Evolutionary conservation across 306 rosid species (phyloP).

Genomic region (Vigna trinervia): DNA sequence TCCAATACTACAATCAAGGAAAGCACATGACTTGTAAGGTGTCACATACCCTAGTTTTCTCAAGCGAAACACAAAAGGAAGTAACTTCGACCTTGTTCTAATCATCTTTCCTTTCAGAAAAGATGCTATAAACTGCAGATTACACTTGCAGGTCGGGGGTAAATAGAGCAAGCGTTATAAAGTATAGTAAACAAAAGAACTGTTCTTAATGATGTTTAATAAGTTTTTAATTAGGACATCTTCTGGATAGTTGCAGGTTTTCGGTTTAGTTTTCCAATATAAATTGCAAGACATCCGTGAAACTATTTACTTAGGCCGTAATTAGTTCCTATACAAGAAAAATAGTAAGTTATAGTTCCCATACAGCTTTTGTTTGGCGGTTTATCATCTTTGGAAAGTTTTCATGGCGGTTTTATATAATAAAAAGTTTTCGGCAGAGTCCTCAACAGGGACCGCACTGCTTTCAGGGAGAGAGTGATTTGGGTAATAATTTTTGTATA

Average conservation of each 20-base stretch:
- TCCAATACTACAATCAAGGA: conserved; percentile 14
- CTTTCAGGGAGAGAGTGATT: too few relatives aligned
- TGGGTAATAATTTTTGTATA: neutral
- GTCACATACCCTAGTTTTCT: conserved; percentile 4
- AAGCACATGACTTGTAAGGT: conserved; percentile 26
- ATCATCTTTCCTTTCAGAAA: conserved; percentile 1
- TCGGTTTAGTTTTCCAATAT: neutral
- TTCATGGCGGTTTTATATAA: neutral
- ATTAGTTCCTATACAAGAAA: neutral
- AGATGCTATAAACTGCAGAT: neutral
- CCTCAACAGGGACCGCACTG: neutral
- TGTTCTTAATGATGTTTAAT: neutral
- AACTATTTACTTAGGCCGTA: neutral
- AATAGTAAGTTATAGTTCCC: neutral
- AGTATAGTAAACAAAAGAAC: neutral
- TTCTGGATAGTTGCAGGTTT: neutral
- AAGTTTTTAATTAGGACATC: neutral
- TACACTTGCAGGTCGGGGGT: neutral
- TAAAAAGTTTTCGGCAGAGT: neutral
- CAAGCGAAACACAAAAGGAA: neutral
- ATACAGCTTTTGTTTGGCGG: neutral
- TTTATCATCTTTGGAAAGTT: neutral
- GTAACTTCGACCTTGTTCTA: neutral
- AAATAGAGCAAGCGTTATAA: neutral
- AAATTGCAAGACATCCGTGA: neutral